Evolutionary conservation across 768 basidiomycete genomes (phyloP).

Genomic region (Trametes coccinea): DNA sequence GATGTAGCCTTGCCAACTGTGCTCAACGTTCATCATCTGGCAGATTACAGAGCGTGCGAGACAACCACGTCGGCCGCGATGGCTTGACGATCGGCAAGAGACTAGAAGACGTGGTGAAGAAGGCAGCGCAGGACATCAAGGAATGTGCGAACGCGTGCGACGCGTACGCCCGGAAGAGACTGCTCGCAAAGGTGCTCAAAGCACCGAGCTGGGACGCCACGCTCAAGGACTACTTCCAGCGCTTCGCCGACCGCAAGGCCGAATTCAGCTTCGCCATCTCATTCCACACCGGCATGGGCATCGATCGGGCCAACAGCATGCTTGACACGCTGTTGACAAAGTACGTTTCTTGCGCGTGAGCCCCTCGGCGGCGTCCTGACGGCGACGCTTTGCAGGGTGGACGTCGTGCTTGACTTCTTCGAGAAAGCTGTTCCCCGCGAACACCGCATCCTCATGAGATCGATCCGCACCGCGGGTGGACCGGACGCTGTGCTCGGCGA

Average conservation of each 20-base stretch:
- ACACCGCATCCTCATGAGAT: constrained; percentile 38
- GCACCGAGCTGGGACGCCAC: constrained; percentile 32
- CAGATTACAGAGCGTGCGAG: constrained; percentile 31
- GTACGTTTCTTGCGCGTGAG: not conserved
- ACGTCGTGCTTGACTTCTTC: constrained; percentile 39
- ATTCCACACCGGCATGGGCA: constrained; percentile 30
- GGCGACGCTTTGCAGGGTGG: constrained; percentile 19
- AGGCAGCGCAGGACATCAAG: constrained; percentile 34
- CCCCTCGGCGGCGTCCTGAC: not conserved
- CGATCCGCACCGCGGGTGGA: not conserved
- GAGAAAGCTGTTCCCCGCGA: constrained; percentile 41
- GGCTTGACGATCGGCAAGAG: constrained; percentile 37
- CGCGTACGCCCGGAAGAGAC: constrained; percentile 33
- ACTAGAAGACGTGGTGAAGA: constrained; percentile 32
- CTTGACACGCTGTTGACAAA: constrained; percentile 17
- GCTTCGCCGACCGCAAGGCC: constrained; percentile 28
- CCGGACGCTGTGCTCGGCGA: constrained; percentile 14
- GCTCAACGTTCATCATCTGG: constrained; percentile 14
- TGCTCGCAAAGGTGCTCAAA: constrained; percentile 32
- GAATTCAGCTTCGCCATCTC: constrained; percentile 34
- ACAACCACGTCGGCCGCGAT: constrained; percentile 30
- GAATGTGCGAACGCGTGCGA: constrained; percentile 36
- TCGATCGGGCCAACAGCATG: constrained; percentile 26
- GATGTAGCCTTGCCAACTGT: too few relatives aligned
- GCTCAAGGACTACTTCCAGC: constrained; percentile 24